phyloP scores from a whole-genome alignment of 192 early-diverging fungal species.

The Tieghemiomyces parasiticus region DNA sequence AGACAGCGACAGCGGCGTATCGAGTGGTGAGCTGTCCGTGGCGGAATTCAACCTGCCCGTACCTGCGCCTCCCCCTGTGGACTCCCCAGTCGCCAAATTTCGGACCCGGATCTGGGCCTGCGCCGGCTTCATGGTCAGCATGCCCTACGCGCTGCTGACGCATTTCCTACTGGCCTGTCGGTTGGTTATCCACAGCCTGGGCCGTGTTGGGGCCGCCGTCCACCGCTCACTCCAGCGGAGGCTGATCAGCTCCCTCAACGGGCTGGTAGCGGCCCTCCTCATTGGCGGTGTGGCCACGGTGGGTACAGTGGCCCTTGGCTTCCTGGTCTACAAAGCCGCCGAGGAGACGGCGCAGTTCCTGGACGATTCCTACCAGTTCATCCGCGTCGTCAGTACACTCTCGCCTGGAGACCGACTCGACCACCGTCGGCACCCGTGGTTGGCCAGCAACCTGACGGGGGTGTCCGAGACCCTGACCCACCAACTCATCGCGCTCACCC shows the following conservation, averaged over 20 bases:
- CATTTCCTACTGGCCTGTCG: background rate
- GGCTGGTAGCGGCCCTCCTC: background rate
- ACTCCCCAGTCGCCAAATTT: too few species aligned
- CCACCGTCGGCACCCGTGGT: background rate
- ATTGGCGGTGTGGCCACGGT: background rate
- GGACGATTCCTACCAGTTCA: conserved; percentile 6
- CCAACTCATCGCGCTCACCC: background rate
- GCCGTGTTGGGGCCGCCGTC: too few species aligned
- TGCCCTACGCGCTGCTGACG: background rate
- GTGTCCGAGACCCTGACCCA: conserved; percentile 2
- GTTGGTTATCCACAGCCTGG: background rate
- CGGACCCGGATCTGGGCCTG: too few species aligned
- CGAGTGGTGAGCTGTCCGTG: too few species aligned
- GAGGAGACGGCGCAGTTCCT: conserved; percentile 8
- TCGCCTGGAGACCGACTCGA: too few species aligned
- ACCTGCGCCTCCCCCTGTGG: too few species aligned
- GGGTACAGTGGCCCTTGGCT: background rate
- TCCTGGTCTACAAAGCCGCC: conserved; percentile 4
- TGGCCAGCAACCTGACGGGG: conserved; percentile 1
- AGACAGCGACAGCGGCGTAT: too few species aligned
- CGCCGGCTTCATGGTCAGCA: too few species aligned
- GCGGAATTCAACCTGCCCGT: too few species aligned
- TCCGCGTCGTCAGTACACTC: background rate
- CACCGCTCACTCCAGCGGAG: background rate
- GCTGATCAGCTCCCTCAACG: background rate